Evolutionary conservation across 2,329 filamentous ascomycete genomes (phyloP).

Genomic region (Sclerotinia spermophila): DNA sequence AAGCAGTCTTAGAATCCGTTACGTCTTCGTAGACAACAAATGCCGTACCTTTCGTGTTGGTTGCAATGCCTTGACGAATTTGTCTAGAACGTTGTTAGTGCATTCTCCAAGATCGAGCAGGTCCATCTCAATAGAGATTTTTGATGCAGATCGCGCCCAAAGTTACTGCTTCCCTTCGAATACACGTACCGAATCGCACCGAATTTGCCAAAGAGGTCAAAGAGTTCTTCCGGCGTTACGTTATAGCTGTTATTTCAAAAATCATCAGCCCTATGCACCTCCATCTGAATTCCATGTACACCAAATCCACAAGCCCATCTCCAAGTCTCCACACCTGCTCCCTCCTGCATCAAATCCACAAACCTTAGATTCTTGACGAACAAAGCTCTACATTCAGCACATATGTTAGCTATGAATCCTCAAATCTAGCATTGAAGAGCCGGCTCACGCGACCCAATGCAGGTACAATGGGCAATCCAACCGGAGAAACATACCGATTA

Average conservation of each 20-base stretch:
- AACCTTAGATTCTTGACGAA: constrained; percentile 99
- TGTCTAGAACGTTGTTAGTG: constrained; percentile 56
- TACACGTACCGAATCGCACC: constrained; percentile 82
- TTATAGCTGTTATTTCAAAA: constrained; percentile 68
- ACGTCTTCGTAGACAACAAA: constrained; percentile 99
- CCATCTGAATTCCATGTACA: constrained; percentile 39
- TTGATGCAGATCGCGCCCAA: background rate
- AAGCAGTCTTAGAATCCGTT: constrained; percentile 96
- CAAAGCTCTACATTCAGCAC: constrained; percentile 70
- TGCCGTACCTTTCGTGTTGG: constrained; percentile 95
- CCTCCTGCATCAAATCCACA: constrained; percentile 33
- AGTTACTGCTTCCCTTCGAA: background rate
- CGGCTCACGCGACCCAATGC: constrained; percentile 11
- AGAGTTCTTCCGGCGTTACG: constrained; percentile 96
- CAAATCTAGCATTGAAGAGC: background rate
- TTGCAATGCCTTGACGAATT: constrained; percentile 96
- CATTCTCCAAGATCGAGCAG: constrained; percentile 16
- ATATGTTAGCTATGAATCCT: constrained; percentile 28
- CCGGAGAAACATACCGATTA: constrained; percentile 70
- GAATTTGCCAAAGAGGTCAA: constrained; percentile 98
- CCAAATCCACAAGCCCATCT: constrained; percentile 15
- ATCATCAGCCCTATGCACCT: constrained; percentile 53
- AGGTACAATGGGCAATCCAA: constrained; percentile 4
- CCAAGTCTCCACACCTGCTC: constrained; percentile 1
- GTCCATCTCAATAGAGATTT: background rate